Evolutionary conservation across 345 rosid species (phyloP), one percentile per base, ranked within the genome.

Genomic region (Aethionema arabicum): DNA sequence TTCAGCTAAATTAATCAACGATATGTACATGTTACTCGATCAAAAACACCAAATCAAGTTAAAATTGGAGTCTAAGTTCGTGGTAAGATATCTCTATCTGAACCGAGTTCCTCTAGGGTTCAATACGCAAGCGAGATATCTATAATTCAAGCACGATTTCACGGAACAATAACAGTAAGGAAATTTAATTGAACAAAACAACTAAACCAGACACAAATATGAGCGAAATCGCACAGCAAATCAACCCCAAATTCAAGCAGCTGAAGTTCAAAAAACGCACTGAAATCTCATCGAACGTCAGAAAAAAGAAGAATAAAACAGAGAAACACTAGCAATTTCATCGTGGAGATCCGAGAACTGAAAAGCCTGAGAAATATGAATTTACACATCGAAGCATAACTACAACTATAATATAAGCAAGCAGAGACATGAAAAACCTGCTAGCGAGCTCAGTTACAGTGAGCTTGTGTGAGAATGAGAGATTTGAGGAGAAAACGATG

Each of bases 371-470:
- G 41, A 44, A 4, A 44, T 8, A 27, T 8, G 10, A 12, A 4
- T 8, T 21, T 33, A 52, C 33, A 35, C 2, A 42, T 41, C 12
- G 3, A 29, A 16, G 12, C 31, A 10, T 12, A 46, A 46, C 15
- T 14, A 42, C 11, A 5, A 7, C 6, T 29, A 29, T 30, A 2
- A 30, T 7, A 4, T 2, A 39, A 3, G 11, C 8, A 57, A 9
- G 51, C 2, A 32, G 53, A 59, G 60, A 50, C 3, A 43, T 29
- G 4, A 14, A 51, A 60, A 51, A 60, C 72, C 66, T 68, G 61
- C 29, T 58, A 37, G 38, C 36, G 48, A 59, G 72, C 54, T 57
- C 37, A 51, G 58, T 32, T 11, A 40, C 36, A 11, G 38, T 2
- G 65, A 21, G 15, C 21, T 31, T 4, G 63, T 36, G 7, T 0